Evolutionary conservation across 768 basidiomycete genomes (phyloP).

Genomic region (Glaciozyma martinii): DNA sequence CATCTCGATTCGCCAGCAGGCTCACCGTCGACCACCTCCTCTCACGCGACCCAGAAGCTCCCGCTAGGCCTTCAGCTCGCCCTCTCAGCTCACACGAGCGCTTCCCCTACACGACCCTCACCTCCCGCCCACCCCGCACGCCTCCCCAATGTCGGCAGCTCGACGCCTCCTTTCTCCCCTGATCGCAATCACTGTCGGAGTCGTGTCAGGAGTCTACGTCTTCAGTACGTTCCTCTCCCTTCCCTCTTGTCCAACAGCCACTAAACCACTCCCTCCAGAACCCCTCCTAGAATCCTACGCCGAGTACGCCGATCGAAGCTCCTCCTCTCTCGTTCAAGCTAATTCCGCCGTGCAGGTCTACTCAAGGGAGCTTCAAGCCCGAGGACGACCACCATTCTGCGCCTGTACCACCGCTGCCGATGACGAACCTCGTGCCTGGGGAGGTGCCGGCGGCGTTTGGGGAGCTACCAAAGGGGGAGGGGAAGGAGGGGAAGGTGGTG

Average conservation of each 20-base stretch:
- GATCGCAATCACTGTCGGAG: conserved; percentile 11
- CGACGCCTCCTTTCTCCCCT: conserved; percentile 6
- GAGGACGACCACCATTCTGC: conserved; percentile 29
- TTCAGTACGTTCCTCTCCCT: conserved; percentile 11
- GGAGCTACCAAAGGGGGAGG: background rate
- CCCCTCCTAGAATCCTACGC: conserved; percentile 25
- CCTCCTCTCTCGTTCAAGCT: background rate
- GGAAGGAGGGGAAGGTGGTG: background rate
- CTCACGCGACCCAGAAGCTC: no score
- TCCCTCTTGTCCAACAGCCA: background rate
- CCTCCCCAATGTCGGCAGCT: background rate
- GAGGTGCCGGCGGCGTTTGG: background rate
- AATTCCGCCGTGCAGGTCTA: conserved; percentile 12
- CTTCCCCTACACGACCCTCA: background rate
- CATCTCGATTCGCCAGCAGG: no score
- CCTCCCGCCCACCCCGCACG: background rate
- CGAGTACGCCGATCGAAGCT: background rate
- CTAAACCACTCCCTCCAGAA: conserved; percentile 9
- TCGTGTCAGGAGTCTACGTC: conserved; percentile 18
- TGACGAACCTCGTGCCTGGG: conserved; percentile 12
- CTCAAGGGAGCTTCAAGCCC: conserved; percentile 20
- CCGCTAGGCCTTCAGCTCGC: no score
- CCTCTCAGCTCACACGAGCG: no score
- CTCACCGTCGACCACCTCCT: no score
- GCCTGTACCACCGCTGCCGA: conserved; percentile 13